Percentiles rank a stretch among this genome's conserved stretches.
Conservation (phyloP, 768 basidiomycete species). For the Naganishia kalamii region DNA sequence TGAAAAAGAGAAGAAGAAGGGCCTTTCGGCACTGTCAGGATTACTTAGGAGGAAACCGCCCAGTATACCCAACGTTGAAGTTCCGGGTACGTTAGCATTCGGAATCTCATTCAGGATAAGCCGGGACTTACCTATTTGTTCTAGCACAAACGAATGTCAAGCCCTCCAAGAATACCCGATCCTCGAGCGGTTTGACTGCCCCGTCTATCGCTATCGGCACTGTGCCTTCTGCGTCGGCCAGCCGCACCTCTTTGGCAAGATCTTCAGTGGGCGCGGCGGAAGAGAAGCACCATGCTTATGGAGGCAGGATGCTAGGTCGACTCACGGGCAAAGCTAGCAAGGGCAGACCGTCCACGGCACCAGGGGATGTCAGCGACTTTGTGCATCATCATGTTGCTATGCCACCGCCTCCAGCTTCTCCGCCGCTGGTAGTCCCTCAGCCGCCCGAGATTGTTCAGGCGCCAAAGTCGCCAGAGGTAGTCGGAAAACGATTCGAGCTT, state of each 20-base stretch:
- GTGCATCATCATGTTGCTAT: neutral
- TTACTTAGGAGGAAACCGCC: constrained; percentile 33
- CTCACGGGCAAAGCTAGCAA: constrained; percentile 9
- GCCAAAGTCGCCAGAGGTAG: neutral
- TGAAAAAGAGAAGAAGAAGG: constrained; percentile 39
- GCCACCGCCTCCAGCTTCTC: neutral
- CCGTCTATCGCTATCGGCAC: constrained; percentile 25
- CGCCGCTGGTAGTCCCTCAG: neutral
- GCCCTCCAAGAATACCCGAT: constrained; percentile 12
- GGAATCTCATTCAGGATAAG: constrained; percentile 17
- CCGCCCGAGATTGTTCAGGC: neutral
- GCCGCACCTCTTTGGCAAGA: neutral
- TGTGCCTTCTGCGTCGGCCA: constrained; percentile 17
- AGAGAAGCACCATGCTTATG: neutral
- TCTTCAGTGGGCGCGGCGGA: constrained; percentile 20
- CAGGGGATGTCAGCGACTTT: neutral
- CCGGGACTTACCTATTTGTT: neutral
- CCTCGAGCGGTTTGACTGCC: constrained; percentile 19
- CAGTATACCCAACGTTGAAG: neutral
- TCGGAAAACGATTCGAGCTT: constrained; percentile 50
- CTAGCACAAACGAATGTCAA: neutral
- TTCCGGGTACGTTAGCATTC: neutral
- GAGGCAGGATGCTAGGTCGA: neutral
- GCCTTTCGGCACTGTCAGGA: constrained; percentile 34
- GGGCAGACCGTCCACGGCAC: constrained; percentile 10